Base-by-base conservation (phyloP, 371 early-diverging fungal species). In the Furculomyces boomerangus region DNA sequence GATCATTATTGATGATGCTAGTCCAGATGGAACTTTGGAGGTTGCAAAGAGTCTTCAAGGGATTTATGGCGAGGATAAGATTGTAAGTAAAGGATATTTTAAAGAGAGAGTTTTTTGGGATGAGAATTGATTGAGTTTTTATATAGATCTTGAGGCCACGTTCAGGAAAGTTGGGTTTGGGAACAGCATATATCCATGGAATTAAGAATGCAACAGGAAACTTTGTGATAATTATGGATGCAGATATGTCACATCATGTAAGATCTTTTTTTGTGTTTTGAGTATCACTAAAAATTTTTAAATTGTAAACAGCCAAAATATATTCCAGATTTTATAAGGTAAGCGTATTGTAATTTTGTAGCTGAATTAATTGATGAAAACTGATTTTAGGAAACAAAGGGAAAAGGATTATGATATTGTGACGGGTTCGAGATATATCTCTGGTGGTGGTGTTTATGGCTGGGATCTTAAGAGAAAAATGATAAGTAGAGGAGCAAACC, bases 381-480 rank as follows among this genome's bases (percentile, higher is more conserved):
- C 10, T 39, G 22, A 45, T 24, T n/a, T n/a, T 35, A 25, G 45
- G 40, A 63, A 63, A 51, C 94, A 93, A 67, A 79, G 80, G 65
- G 66, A 83, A 55, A 74, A 81, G 56, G 78, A 93, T 64, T 83
- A 75, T 61, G 98, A 96, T 64, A 81, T 99, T 50, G 94, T 98
- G 24, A 91, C 91, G 43, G 97, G 98, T 22, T 93, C 98, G 0
- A 85, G 99, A 60, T 94, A 96, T 63, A 68, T 69, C 41, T 60
- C 69, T 28, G 86, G 85, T 52, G 99, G 98, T 26, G 93, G 92
- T 56, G 96, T 98, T n/a, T 88, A 90, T 68, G 95, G 96, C 20
- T 99, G 99, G 99, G 88, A 95, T 59, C 77, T 98, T 57, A 83
- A 83, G 54, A 88, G 99, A 59, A 98, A 93, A 70, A 75, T 98